A percentile compares a stretch with the other conserved stretches of the same genome.
phyloP scores from a whole-genome alignment of 2,329 filamentous ascomycete genomes.

The Ceratocystis harringtonii region DNA sequence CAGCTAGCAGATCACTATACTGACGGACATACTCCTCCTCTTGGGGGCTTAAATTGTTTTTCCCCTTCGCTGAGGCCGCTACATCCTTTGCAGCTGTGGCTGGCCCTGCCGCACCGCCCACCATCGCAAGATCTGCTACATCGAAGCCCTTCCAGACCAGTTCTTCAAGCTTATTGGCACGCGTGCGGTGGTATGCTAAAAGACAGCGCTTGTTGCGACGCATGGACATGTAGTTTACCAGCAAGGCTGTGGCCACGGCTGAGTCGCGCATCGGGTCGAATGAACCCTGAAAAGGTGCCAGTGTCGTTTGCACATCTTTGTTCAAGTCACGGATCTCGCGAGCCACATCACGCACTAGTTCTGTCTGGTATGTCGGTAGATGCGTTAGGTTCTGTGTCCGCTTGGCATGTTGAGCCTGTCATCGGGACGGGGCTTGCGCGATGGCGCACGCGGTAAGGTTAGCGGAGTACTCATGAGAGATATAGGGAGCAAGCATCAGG shows the following conservation, averaged over 20 bases:
- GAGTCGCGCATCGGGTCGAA: constrained; percentile 78
- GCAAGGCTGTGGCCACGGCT: constrained; percentile 69
- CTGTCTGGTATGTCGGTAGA: constrained; percentile 82
- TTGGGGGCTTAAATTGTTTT: constrained; percentile 74
- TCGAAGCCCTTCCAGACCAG: constrained; percentile 86
- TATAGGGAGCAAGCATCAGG: background rate
- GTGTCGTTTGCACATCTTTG: constrained; percentile 62
- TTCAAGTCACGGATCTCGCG: constrained; percentile 89
- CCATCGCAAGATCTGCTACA: constrained; percentile 54
- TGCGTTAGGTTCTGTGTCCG: constrained; percentile 74
- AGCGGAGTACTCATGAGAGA: background rate
- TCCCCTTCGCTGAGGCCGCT: background rate
- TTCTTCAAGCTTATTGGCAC: constrained; percentile 82
- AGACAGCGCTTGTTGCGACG: constrained; percentile 90
- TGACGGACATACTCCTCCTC: constrained; percentile 92
- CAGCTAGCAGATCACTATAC: constrained; percentile 83
- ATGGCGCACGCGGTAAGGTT: constrained; percentile 2
- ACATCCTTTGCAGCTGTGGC: constrained; percentile 17
- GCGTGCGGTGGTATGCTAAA: constrained; percentile 80
- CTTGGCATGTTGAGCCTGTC: constrained; percentile 65
- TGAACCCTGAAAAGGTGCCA: constrained; percentile 67
- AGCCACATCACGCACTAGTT: constrained; percentile 72
- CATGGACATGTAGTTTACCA: constrained; percentile 92
- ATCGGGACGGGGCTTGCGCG: constrained; percentile 41
- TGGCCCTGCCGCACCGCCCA: constrained; percentile 23